Conservation (phyloP, 2,329 filamentous ascomycete species). For the Fonsecaea erecta region DNA sequence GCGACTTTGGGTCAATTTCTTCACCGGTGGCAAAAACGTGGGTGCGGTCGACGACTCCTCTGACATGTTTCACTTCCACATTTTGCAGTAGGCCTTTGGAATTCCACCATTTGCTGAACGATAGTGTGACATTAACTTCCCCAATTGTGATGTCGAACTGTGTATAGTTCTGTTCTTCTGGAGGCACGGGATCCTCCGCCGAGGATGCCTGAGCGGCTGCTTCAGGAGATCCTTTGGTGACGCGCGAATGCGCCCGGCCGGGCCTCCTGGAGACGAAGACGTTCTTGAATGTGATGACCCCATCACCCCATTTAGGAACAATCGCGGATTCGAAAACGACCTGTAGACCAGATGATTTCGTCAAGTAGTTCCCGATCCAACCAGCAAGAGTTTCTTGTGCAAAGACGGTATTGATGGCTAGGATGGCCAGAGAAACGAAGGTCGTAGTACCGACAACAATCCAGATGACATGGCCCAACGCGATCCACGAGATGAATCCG, state of each 20-base stretch:
- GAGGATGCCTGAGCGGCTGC: constrained; percentile 85
- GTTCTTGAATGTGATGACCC: constrained; percentile 94
- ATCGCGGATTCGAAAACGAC: constrained; percentile 98
- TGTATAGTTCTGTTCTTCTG: constrained; percentile 93
- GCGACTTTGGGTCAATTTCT: constrained; percentile 78
- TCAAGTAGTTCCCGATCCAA: constrained; percentile 95
- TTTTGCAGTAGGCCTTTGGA: constrained; percentile 89
- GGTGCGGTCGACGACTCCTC: constrained; percentile 89
- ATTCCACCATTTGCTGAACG: constrained; percentile 99
- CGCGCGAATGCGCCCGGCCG: constrained; percentile 74
- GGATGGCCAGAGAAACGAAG: constrained; percentile 89
- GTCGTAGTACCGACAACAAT: constrained; percentile 96
- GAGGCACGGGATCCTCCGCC: constrained; percentile 55
- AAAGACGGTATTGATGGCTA: constrained; percentile 93
- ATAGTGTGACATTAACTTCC: constrained; percentile 93
- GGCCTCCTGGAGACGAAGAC: constrained; percentile 93
- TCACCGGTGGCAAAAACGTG: constrained; percentile 74
- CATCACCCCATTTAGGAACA: constrained; percentile 92
- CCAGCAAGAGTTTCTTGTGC: constrained; percentile 94
- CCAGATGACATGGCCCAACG: constrained; percentile 92
- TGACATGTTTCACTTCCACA: constrained; percentile 90
- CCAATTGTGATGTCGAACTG: constrained; percentile 96
- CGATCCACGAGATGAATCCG: constrained; percentile 92
- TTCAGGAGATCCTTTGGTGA: constrained; percentile 87
- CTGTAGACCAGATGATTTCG: constrained; percentile 87